Evolutionary conservation across 768 basidiomycete genomes (phyloP).

Genomic region (Kondoa malvinella): DNA sequence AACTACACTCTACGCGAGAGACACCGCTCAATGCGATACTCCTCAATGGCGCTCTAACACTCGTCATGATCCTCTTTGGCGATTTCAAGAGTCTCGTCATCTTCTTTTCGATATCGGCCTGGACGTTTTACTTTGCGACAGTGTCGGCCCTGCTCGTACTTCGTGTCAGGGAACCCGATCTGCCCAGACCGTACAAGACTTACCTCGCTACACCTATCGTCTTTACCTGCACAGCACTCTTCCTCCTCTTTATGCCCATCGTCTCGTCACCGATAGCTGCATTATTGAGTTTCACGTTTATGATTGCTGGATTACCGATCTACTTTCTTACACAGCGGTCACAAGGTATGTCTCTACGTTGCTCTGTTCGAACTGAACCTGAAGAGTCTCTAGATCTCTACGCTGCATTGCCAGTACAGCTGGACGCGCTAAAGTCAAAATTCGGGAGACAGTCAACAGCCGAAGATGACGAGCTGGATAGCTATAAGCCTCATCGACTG

Average conservation of each 20-base stretch:
- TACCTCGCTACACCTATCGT: slow-evolving; percentile 77
- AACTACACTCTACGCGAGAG: slow-evolving; percentile 51
- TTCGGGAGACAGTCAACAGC: not conserved
- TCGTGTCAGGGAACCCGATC: slow-evolving; percentile 70
- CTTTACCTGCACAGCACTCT: slow-evolving; percentile 77
- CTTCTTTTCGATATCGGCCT: slow-evolving; percentile 40
- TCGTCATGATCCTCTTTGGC: slow-evolving; percentile 69
- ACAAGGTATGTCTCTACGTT: not conserved
- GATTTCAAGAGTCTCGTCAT: slow-evolving; percentile 78
- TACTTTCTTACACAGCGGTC: slow-evolving; percentile 49
- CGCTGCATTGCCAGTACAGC: not conserved
- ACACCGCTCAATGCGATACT: slow-evolving; percentile 80
- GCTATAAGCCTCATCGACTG: not conserved
- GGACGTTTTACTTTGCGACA: slow-evolving; percentile 35
- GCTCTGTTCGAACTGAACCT: not conserved
- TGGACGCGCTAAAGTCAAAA: not conserved
- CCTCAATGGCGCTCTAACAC: slow-evolving; percentile 47
- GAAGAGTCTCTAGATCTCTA: not conserved
- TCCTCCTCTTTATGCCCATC: slow-evolving; percentile 81
- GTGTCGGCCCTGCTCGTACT: slow-evolving; percentile 75
- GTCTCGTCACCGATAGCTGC: slow-evolving; percentile 84
- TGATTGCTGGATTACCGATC: slow-evolving; percentile 59
- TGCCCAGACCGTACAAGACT: slow-evolving; percentile 72
- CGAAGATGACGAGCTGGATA: not conserved
- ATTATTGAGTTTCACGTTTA: slow-evolving; percentile 67